These are phyloP conservation scores for Xylaria castorea DNA, from an alignment of 495 filamentous ascomycete genomes.

Conservation along the genomic window DNA sequence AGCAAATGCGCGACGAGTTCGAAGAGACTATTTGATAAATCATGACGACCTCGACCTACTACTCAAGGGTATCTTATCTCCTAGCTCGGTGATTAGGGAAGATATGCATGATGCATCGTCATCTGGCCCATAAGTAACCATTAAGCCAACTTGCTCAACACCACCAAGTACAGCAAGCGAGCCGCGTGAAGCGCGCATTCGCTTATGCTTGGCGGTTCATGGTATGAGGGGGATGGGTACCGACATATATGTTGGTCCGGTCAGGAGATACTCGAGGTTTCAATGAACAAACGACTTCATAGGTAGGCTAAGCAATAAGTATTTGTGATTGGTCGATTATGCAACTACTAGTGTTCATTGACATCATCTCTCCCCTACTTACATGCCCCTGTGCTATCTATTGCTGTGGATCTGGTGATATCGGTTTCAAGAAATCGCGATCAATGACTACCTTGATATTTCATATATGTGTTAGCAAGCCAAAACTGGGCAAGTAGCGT, in stretches of 20 bases:
- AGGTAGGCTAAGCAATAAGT: background rate
- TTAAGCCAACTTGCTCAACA: background rate
- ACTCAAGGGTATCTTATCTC: background rate
- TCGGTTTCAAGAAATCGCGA: background rate
- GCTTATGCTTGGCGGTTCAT: constrained; percentile 7
- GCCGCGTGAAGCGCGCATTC: constrained; percentile 14
- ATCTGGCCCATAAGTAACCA: background rate
- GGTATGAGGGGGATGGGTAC: background rate
- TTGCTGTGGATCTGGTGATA: background rate
- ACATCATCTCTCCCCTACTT: constrained; percentile 9
- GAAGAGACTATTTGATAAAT: background rate
- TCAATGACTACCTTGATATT: background rate
- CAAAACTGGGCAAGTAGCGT: background rate
- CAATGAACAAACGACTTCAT: background rate
- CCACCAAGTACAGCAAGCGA: background rate
- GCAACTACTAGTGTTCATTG: constrained; percentile 4
- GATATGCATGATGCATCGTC: constrained; percentile 1
- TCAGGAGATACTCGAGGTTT: background rate
- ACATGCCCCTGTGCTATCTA: background rate
- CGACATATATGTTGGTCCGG: background rate
- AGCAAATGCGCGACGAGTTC: background rate
- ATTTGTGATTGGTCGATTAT: background rate
- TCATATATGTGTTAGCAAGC: background rate
- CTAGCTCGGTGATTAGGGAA: background rate
- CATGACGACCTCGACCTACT: background rate